Evolutionary conservation across 2,329 filamentous ascomycete species (phyloP).

Genomic region (Pseudogymnoascus sp.): DNA sequence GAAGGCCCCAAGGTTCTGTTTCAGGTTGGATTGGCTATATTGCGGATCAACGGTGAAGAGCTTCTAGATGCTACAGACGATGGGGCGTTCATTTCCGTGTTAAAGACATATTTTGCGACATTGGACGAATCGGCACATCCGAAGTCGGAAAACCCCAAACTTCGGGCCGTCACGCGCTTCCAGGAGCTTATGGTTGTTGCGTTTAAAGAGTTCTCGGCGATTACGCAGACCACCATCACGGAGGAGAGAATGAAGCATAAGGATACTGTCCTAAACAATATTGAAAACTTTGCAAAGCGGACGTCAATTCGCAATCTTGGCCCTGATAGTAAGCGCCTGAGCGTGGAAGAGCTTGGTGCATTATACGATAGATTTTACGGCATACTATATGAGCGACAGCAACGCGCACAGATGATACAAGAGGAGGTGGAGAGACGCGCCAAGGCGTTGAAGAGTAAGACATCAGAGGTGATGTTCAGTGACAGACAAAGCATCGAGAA

Average conservation of each 20-base stretch:
- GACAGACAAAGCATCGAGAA: conserved; percentile 60
- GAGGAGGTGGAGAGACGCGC: conserved; percentile 64
- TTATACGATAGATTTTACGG: conserved; percentile 93
- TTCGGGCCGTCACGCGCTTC: conserved; percentile 88
- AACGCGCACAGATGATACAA: conserved; percentile 68
- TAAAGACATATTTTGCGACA: conserved; percentile 90
- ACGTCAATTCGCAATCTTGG: conserved; percentile 94
- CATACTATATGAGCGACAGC: conserved; percentile 84
- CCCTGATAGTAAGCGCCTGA: conserved; percentile 88
- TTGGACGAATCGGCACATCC: conserved; percentile 95
- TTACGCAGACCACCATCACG: conserved; percentile 86
- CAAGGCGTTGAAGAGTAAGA: conserved; percentile 54
- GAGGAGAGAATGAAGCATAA: conserved; percentile 90
- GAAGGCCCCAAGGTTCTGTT: conserved; percentile 97
- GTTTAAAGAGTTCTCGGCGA: conserved; percentile 94
- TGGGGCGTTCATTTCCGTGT: conserved; percentile 89
- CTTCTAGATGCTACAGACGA: conserved; percentile 88
- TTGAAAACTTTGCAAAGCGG: conserved; percentile 94
- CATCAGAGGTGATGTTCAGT: conserved; percentile 37
- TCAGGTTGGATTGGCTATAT: conserved; percentile 91
- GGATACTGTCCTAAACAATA: conserved; percentile 86
- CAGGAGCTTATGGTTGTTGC: conserved; percentile 98
- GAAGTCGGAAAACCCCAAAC: conserved; percentile 88
- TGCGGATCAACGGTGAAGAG: conserved; percentile 95
- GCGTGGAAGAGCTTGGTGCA: conserved; percentile 75